These are phyloP conservation scores for Ceratocystis cubensis DNA, from an alignment of 2,329 filamentous ascomycete genomes.

Conservation along the genomic window DNA sequence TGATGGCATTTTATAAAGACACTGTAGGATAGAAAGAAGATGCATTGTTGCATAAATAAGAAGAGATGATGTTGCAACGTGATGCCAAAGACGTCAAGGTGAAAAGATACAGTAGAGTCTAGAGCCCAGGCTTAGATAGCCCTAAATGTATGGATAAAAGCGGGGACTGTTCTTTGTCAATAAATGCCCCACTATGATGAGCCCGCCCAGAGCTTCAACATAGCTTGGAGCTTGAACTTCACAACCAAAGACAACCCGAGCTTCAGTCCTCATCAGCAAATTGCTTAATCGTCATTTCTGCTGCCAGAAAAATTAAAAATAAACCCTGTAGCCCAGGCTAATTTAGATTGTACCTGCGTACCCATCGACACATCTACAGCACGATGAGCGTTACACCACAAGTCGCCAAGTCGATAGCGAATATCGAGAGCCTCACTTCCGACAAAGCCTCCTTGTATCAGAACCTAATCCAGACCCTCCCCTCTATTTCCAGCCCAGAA, in stretches of 20 bases:
- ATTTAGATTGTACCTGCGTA: not conserved
- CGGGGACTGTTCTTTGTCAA: not conserved
- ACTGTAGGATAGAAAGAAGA: not conserved
- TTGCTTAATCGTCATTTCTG: not conserved
- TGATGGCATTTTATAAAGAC: not conserved
- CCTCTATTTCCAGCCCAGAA: slow-evolving; percentile 29
- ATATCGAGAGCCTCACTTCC: slow-evolving; percentile 29
- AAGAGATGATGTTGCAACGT: not conserved
- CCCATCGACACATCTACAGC: not conserved
- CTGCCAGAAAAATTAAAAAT: not conserved
- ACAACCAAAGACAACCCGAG: not conserved
- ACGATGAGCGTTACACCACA: slow-evolving; percentile 32
- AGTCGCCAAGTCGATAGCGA: slow-evolving; percentile 34
- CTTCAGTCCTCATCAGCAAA: not conserved
- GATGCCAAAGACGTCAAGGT: not conserved
- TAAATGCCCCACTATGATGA: not conserved
- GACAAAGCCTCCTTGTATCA: slow-evolving; percentile 38
- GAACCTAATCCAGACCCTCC: slow-evolving; percentile 34
- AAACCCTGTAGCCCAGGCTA: not conserved
- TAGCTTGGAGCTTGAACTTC: not conserved
- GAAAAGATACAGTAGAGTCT: not conserved
- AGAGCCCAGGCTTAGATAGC: not conserved
- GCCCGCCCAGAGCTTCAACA: not conserved
- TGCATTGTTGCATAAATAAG: not conserved
- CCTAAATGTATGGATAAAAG: not conserved